phyloP scores from a whole-genome alignment of 768 basidiomycete genomes.

The Sarcodon sp. region DNA sequence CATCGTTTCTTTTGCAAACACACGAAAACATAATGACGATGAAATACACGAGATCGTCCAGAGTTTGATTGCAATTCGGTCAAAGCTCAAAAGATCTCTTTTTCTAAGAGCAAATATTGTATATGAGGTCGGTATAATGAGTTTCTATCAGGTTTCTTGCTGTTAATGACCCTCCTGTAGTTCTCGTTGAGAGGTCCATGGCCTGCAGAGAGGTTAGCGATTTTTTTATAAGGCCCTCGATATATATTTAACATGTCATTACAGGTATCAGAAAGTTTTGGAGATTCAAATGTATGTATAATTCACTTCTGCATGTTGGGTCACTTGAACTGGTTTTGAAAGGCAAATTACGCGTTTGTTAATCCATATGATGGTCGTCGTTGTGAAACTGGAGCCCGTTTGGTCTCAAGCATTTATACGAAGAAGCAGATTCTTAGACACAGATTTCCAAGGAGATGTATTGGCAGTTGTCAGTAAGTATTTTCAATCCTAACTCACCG shows the following conservation, averaged over 20 bases:
- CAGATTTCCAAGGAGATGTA: conserved; percentile 76
- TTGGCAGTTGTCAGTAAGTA: conserved; percentile 66
- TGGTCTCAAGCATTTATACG: conserved; percentile 72
- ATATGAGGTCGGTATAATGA: conserved; percentile 40
- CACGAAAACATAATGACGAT: conserved; percentile 26
- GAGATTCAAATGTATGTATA: conserved; percentile 51
- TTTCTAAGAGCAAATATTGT: conserved; percentile 42
- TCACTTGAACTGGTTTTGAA: conserved; percentile 2
- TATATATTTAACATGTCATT: too few relatives aligned
- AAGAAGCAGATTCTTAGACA: conserved; percentile 63
- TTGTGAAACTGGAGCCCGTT: conserved; percentile 58
- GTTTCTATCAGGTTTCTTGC: conserved; percentile 1
- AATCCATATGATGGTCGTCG: conserved; percentile 60
- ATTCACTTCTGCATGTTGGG: neutral
- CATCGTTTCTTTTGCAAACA: conserved; percentile 59
- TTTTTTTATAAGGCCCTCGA: too few relatives aligned
- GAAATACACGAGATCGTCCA: conserved; percentile 45
- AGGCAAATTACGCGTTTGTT: conserved; percentile 62
- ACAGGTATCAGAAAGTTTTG: conserved; percentile 45
- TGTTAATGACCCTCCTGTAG: conserved; percentile 19
- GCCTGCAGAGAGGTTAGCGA: conserved; percentile 46
- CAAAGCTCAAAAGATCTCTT: conserved; percentile 55
- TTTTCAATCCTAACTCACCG: neutral
- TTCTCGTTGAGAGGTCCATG: conserved; percentile 67
- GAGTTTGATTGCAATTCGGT: conserved; percentile 60